Conservation (phyloP, 768 basidiomycete species). For the Tulasnella sp. region DNA sequence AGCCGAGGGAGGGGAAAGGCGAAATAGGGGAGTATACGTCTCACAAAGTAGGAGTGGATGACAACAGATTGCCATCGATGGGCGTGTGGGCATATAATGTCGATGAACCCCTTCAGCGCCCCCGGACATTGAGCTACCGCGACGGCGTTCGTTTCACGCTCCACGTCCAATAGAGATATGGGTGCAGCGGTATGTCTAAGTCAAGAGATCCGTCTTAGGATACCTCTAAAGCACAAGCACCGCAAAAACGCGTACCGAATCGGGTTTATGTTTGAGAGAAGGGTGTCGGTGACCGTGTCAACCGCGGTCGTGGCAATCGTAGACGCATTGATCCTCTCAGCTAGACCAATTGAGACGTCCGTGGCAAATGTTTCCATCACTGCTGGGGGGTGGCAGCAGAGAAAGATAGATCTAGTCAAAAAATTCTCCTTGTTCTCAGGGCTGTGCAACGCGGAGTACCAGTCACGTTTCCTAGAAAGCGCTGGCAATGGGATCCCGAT, state of each 20-base stretch:
- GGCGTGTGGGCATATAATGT: neutral
- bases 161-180: neutral
- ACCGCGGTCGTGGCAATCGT: neutral
- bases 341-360: too few relatives aligned
- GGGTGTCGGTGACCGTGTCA: neutral
- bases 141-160: neutral
- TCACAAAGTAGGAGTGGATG: neutral
- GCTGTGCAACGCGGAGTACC: too few relatives aligned
- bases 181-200: neutral
- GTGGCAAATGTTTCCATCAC: too few relatives aligned
- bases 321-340: too few relatives aligned
- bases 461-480: neutral
- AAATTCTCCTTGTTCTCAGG: too few relatives aligned
- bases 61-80: neutral
- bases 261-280: neutral
- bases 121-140: neutral
- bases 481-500: too few relatives aligned
- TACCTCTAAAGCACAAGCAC: too few relatives aligned
- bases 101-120: neutral
- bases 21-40: neutral
- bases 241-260: neutral
- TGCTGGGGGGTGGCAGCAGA: too few relatives aligned
- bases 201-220: neutral
- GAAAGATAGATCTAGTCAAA: too few relatives aligned
- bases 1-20: neutral